Evolutionary conservation across 2,329 filamentous ascomycete species (phyloP).

Genomic region (Phyllosticta citriasiana): DNA sequence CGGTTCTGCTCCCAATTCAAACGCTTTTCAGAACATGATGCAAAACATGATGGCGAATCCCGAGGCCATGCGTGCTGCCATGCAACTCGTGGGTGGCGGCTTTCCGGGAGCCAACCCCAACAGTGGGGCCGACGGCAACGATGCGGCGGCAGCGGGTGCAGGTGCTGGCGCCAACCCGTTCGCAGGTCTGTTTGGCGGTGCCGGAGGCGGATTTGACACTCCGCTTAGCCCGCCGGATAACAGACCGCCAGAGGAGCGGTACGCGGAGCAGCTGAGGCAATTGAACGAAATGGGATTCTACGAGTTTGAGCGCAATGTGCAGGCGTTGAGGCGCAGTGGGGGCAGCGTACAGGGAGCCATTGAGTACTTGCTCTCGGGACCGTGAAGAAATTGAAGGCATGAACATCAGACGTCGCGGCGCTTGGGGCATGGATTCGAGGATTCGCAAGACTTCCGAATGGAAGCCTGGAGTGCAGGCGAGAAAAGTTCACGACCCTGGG

Average conservation of each 20-base stretch:
- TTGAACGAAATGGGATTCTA: constrained; percentile 99
- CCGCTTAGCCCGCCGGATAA: constrained; percentile 57
- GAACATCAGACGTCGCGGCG: not conserved
- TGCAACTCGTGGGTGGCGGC: constrained; percentile 43
- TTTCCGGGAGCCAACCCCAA: constrained; percentile 31
- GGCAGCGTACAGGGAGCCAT: constrained; percentile 91
- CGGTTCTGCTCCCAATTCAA: not conserved
- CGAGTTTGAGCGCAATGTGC: constrained; percentile 89
- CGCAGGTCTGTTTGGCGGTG: constrained; percentile 29
- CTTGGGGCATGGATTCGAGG: not conserved
- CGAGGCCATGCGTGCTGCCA: constrained; percentile 42
- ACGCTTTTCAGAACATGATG: constrained; percentile 31
- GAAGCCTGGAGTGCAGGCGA: not conserved
- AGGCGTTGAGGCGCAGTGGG: constrained; percentile 75
- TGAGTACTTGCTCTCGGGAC: constrained; percentile 50
- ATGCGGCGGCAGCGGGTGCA: constrained; percentile 22
- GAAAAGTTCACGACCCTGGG: not conserved
- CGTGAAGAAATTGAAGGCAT: not conserved
- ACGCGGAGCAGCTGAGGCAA: constrained; percentile 80
- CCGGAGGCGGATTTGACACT: constrained; percentile 18
- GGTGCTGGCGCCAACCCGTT: constrained; percentile 27
- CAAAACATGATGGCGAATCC: constrained; percentile 47
- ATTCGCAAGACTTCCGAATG: not conserved
- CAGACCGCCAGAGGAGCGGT: constrained; percentile 85
- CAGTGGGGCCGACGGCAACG: constrained; percentile 39